Conservation (phyloP, 192 early-diverging fungal species). For the Entomortierella chlamydospora region DNA sequence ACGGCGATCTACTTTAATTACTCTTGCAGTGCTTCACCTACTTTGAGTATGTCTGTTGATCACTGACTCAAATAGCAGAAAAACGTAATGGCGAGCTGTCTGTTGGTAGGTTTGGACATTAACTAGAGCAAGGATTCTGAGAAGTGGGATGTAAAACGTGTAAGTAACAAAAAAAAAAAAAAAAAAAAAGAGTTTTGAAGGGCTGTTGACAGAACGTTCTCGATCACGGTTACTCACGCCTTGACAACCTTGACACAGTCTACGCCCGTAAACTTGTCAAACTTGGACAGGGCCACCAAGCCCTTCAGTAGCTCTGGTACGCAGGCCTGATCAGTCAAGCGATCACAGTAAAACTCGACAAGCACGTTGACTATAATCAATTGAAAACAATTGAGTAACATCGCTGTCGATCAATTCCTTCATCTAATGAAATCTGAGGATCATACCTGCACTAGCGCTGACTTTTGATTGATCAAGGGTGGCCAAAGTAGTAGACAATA, state of each 20-base stretch:
- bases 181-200: neutral
- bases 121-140: conserved; percentile 83
- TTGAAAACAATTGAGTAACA: conserved; percentile 2
- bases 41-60: conserved; percentile 65
- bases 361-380: conserved; percentile 64
- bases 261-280: conserved; percentile 67
- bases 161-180: no score
- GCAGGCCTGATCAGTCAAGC: conserved; percentile 78
- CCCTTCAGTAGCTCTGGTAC: conserved; percentile 75
- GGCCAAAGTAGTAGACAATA: conserved; percentile 72
- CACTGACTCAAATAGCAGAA: conserved; percentile 76
- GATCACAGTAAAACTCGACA: conserved; percentile 80
- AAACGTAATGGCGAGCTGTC: conserved; percentile 78
- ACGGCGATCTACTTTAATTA: neutral
- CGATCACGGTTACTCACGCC: conserved; percentile 32
- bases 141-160: no score
- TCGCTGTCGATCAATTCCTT: neutral
- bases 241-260: conserved; percentile 66
- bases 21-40: neutral
- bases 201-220: neutral
- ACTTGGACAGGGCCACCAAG: conserved; percentile 67
- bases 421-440: neutral
- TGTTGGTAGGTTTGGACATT: conserved; percentile 95
- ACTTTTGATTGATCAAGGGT: conserved; percentile 60
- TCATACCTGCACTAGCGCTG: conserved; percentile 65